Conservation (phyloP, 2,329 filamentous ascomycete genomes). For the Diaporthe sp. region DNA sequence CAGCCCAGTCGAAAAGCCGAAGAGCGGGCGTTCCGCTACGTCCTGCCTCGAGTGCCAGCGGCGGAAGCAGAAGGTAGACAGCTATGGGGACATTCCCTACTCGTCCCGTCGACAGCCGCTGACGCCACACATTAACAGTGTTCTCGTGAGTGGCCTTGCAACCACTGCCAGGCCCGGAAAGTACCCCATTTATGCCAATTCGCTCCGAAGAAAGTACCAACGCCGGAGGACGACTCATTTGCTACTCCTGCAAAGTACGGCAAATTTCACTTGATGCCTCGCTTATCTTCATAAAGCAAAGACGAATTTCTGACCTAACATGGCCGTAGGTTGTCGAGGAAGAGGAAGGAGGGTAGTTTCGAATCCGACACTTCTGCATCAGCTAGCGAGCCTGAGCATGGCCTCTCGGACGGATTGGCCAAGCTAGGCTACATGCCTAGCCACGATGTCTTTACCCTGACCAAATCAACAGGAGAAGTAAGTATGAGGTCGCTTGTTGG, state of each 20-base stretch:
- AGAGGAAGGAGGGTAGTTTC: conserved; percentile 42
- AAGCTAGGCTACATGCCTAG: conserved; percentile 39
- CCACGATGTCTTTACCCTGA: conserved; percentile 36
- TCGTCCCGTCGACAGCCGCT: not conserved
- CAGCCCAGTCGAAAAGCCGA: conserved; percentile 36
- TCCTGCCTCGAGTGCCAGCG: conserved; percentile 63
- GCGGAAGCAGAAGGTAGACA: conserved; percentile 61
- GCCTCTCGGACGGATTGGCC: conserved; percentile 37
- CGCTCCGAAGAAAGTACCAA: conserved; percentile 47
- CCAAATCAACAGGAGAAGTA: conserved; percentile 11
- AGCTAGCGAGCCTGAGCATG: conserved; percentile 31
- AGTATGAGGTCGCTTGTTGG: conserved; percentile 36
- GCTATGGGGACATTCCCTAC: not conserved
- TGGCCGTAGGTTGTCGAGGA: conserved; percentile 41
- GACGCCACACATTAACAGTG: conserved; percentile 51
- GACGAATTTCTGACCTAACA: not conserved
- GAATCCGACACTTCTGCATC: conserved; percentile 38
- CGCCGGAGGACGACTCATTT: conserved; percentile 37
- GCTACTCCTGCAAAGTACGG: conserved; percentile 30
- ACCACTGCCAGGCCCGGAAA: conserved; percentile 60
- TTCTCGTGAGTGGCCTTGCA: conserved; percentile 63
- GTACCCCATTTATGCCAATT: conserved; percentile 63
- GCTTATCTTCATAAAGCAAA: not conserved
- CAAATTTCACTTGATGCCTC: not conserved
- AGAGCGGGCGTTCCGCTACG: conserved; percentile 38